phyloP scores from a whole-genome alignment of 148 eudicot genomes.

The Rhododendron mucronatum region DNA sequence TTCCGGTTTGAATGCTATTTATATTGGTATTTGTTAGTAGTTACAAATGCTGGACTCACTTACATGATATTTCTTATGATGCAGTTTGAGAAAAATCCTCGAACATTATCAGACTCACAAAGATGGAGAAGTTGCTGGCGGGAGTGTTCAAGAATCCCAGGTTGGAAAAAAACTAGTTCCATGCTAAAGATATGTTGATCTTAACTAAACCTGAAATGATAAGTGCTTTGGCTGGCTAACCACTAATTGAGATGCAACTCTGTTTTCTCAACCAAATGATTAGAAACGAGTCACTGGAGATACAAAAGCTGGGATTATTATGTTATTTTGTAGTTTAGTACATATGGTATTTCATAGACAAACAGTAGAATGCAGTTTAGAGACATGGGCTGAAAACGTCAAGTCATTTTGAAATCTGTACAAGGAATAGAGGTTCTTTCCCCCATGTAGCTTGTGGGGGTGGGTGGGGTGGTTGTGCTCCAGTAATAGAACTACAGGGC shows the following conservation, averaged over 20 bases:
- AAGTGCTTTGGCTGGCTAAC: background rate
- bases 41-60: background rate
- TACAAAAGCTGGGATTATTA: background rate
- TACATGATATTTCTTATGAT: background rate
- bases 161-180: background rate
- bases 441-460: background rate
- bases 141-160: conserved; percentile 10
- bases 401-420: background rate
- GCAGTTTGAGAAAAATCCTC: conserved; percentile 19
- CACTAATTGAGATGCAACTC: background rate
- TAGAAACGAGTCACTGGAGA: background rate
- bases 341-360: background rate
- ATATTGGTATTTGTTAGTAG: no score
- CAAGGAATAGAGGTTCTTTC: background rate
- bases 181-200: background rate
- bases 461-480: no score
- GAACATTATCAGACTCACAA: conserved; percentile 1
- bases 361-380: background rate
- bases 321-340: background rate
- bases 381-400: background rate
- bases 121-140: background rate
- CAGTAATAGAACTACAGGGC: no score
- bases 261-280: background rate
- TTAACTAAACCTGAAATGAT: background rate
- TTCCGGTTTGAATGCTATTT: background rate